A percentile compares a stretch with the other conserved stretches of the same genome.
Conservation (phyloP, 106 monocot species). For the Dendrobium huoshanense region DNA sequence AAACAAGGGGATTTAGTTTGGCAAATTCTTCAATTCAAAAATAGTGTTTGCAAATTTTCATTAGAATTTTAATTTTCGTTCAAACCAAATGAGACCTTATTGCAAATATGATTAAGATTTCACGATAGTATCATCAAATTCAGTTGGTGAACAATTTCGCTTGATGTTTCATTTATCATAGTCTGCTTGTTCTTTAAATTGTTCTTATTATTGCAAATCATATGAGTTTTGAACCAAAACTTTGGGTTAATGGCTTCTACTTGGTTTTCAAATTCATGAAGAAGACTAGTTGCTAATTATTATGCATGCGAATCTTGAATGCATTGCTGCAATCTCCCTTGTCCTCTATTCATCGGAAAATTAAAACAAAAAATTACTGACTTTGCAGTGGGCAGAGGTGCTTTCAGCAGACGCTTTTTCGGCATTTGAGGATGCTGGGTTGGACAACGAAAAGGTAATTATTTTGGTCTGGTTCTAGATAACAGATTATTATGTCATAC, state of each 20-base stretch:
- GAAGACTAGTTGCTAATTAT: not conserved
- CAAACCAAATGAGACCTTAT: not conserved
- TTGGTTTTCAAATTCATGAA: not conserved
- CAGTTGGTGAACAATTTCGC: not conserved
- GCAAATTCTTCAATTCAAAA: not conserved
- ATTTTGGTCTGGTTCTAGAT: not conserved
- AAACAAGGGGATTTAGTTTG: not conserved
- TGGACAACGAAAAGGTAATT: slow-evolving; percentile 74
- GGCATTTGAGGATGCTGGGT: slow-evolving; percentile 94
- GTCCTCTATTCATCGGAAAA: not conserved
- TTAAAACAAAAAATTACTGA: not conserved
- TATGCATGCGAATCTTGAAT: not conserved
- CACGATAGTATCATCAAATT: too few species aligned
- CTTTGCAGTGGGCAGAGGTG: slow-evolving; percentile 91
- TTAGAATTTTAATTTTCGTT: not conserved
- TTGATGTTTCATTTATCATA: not conserved
- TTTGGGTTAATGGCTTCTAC: not conserved
- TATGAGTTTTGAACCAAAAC: not conserved
- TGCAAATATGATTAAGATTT: not conserved
- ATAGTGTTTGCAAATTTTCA: not conserved
- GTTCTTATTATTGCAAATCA: not conserved
- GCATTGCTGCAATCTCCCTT: not conserved
- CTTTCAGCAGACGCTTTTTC: slow-evolving; percentile 98
- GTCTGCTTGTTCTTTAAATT: not conserved
- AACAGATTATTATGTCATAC: not conserved